Conservation (phyloP, 1,284 basidiomycete species). For the Meira miltonrushii region DNA sequence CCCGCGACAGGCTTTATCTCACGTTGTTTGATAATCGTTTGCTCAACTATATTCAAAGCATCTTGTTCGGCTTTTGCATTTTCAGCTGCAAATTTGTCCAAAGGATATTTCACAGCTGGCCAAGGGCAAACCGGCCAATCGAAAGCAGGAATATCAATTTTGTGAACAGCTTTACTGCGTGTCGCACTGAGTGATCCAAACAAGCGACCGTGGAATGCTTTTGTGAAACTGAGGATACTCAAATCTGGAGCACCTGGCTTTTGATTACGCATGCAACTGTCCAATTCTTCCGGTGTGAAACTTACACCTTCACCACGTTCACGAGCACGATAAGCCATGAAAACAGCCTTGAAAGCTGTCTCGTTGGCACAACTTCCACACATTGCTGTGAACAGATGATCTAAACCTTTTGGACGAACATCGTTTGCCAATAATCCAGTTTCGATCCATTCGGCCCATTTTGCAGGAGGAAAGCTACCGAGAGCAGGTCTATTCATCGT, state of each 20-base stretch:
- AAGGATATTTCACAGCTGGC: conserved; percentile 58
- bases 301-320: conserved; percentile 49
- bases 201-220: conserved; percentile 50
- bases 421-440: conserved; percentile 55
- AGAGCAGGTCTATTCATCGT: conserved; percentile 58
- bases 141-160: conserved; percentile 60
- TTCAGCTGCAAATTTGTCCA: conserved; percentile 54
- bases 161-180: conserved; percentile 56
- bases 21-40: conserved; percentile 48
- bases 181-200: conserved; percentile 56
- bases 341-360: conserved; percentile 60
- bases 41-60: conserved; percentile 53
- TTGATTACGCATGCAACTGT: conserved; percentile 58
- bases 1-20: conserved; percentile 57
- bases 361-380: conserved; percentile 53
- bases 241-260: conserved; percentile 57
- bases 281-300: conserved; percentile 27
- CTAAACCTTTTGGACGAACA: conserved; percentile 55
- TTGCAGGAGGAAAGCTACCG: conserved; percentile 58
- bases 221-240: conserved; percentile 58
- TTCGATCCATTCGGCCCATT: conserved; percentile 55
- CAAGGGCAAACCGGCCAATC: conserved; percentile 59
- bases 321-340: conserved; percentile 55
- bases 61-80: conserved; percentile 55
- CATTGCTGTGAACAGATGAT: conserved; percentile 54